These are phyloP conservation scores for Aristolochia californica DNA, from an alignment of 164 flowering plant species.

Conservation along the genomic window DNA sequence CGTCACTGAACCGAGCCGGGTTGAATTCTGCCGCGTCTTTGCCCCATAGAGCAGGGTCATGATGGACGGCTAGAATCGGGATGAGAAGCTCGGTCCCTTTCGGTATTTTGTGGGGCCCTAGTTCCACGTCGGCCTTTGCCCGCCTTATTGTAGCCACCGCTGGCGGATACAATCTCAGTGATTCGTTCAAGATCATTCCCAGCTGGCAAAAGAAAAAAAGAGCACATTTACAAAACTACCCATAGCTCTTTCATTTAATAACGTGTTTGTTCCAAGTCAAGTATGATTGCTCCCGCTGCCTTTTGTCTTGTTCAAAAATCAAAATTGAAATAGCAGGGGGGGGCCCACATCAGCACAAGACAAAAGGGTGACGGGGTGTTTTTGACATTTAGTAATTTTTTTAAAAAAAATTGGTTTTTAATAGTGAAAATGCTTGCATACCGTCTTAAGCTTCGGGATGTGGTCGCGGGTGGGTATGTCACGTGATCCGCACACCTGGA, in stretches of 20 bases:
- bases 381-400: background rate
- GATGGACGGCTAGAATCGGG: conserved; percentile 92
- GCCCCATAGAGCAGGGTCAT: conserved; percentile 83
- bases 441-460: conserved; percentile 73
- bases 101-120: conserved; percentile 62
- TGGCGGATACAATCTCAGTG: conserved; percentile 83
- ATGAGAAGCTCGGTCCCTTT: conserved; percentile 76
- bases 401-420: background rate
- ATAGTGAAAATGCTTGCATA: too few relatives aligned
- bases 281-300: too few relatives aligned
- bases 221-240: too few relatives aligned
- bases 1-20: conserved; percentile 66
- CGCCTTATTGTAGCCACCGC: conserved; percentile 73
- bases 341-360: too few relatives aligned
- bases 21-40: conserved; percentile 74
- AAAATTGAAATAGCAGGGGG: too few relatives aligned
- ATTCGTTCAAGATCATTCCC: conserved; percentile 76
- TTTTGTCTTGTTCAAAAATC: too few relatives aligned
- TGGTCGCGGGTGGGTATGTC: conserved; percentile 66
- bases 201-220: conserved; percentile 36
- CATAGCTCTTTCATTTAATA: too few relatives aligned
- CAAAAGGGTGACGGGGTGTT: too few relatives aligned
- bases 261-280: too few relatives aligned
- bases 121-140: conserved; percentile 60
- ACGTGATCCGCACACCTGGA: conserved; percentile 73